Conservation (phyloP, 805 yeast genomes). For the Teunomyces stri region DNA sequence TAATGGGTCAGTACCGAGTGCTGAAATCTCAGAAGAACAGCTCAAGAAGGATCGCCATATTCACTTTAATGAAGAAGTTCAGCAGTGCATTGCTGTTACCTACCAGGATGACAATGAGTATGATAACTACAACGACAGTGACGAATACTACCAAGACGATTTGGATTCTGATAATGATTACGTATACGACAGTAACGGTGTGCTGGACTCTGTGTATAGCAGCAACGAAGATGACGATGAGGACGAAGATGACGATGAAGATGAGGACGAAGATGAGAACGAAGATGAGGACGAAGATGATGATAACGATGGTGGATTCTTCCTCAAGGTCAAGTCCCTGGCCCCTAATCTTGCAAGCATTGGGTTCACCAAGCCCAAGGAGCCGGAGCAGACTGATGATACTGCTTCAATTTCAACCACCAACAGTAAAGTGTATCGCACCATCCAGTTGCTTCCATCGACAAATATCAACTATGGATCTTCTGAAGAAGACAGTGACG, state of each 20-base stretch:
- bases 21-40: not conserved
- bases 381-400: slow-evolving; percentile 18
- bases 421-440: slow-evolving; percentile 37
- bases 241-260: slow-evolving; percentile 40
- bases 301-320: slow-evolving; percentile 70
- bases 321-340: slow-evolving; percentile 52
- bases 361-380: slow-evolving; percentile 8
- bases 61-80: slow-evolving; percentile 91
- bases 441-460: slow-evolving; percentile 80
- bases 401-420: slow-evolving; percentile 30
- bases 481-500: slow-evolving; percentile 59
- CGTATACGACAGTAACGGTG: slow-evolving; percentile 12
- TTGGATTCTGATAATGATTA: slow-evolving; percentile 4
- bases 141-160: not conserved
- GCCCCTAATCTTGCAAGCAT: slow-evolving; percentile 25
- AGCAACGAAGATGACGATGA: slow-evolving; percentile 19
- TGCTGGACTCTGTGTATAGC: not conserved
- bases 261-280: slow-evolving; percentile 23
- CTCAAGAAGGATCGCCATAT: slow-evolving; percentile 58
- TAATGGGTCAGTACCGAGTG: not conserved
- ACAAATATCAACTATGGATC: slow-evolving; percentile 80
- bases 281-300: slow-evolving; percentile 43
- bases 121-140: slow-evolving; percentile 18
- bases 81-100: slow-evolving; percentile 84
- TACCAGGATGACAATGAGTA: slow-evolving; percentile 26